Evolutionary conservation across 2,329 filamentous ascomycete species (phyloP).

Genomic region (Lecanicillium sp.): DNA sequence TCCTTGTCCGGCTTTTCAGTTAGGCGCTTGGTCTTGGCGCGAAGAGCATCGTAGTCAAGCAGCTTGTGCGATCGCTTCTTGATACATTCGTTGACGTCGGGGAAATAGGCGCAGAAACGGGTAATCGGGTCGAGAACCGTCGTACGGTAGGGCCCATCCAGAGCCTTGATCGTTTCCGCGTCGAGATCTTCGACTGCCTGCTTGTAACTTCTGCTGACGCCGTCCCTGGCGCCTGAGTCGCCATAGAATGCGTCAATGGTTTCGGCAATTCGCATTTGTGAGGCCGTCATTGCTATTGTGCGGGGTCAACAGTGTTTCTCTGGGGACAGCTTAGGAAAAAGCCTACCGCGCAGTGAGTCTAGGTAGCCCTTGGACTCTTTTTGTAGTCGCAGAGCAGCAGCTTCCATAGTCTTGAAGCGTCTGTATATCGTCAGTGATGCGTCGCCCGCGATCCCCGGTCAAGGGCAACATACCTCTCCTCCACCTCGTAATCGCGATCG

Average conservation of each 20-base stretch:
- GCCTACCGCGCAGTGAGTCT: constrained; percentile 77
- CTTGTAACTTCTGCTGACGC: constrained; percentile 94
- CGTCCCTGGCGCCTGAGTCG: constrained; percentile 87
- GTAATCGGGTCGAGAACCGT: constrained; percentile 94
- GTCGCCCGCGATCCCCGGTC: constrained; percentile 2
- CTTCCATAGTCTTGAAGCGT: constrained; percentile 95
- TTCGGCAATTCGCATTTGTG: constrained; percentile 98
- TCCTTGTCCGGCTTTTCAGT: constrained; percentile 99
- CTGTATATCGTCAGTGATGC: constrained; percentile 35
- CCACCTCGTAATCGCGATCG: constrained; percentile 97
- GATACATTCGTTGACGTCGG: constrained; percentile 98
- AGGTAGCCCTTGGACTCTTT: constrained; percentile 98
- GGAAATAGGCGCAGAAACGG: constrained; percentile 96
- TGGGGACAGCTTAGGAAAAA: too few relatives aligned
- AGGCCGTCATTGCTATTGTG: constrained; percentile 83
- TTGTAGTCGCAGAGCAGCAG: constrained; percentile 82
- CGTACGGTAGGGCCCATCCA: constrained; percentile 89
- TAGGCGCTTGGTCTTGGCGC: constrained; percentile 92
- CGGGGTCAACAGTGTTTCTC: not conserved
- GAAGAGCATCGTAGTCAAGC: constrained; percentile 93
- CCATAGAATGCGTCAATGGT: constrained; percentile 99
- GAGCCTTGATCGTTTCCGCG: constrained; percentile 94
- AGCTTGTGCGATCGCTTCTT: constrained; percentile 99
- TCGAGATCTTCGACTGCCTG: constrained; percentile 97
- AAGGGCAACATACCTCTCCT: constrained; percentile 59